Evolutionary conservation across 257 asterid genomes (phyloP).

Genomic region (Vinca minor): DNA sequence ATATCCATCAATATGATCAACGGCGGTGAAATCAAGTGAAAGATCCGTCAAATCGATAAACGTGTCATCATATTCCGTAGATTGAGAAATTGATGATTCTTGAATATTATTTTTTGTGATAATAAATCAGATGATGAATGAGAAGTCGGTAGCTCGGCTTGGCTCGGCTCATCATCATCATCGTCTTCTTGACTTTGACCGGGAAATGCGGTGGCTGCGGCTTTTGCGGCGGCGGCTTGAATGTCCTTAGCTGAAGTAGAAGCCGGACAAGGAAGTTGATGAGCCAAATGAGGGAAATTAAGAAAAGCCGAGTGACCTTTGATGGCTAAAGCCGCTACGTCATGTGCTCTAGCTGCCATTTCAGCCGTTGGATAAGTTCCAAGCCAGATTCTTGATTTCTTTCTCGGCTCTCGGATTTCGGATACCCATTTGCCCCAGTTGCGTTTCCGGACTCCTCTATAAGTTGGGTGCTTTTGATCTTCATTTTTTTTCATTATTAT

Average conservation of each 20-base stretch:
- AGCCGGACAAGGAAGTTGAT: constrained; percentile 59
- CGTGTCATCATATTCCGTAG: constrained; percentile 54
- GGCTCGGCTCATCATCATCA: constrained; percentile 28
- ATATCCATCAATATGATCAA: constrained; percentile 30
- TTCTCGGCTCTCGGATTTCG: constrained; percentile 82
- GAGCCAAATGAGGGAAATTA: constrained; percentile 69
- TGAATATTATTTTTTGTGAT: constrained; percentile 29
- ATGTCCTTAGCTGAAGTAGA: constrained; percentile 67
- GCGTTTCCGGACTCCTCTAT: constrained; percentile 78
- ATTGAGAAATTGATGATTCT: constrained; percentile 32
- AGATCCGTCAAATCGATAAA: constrained; percentile 77
- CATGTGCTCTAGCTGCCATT: constrained; percentile 98
- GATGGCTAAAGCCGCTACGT: constrained; percentile 84
- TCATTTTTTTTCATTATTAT: constrained; percentile 13
- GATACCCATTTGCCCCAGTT: constrained; percentile 96
- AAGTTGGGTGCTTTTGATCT: constrained; percentile 45
- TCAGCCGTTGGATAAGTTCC: constrained; percentile 84
- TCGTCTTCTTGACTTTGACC: constrained; percentile 6
- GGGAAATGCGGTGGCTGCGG: constrained; percentile 39
- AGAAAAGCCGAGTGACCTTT: constrained; percentile 71
- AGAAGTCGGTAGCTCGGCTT: constrained; percentile 16
- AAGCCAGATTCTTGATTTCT: constrained; percentile 89
- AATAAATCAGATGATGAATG: constrained; percentile 43
- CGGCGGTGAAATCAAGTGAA: constrained; percentile 23
- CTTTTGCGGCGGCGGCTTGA: constrained; percentile 79